These are phyloP conservation scores for Aspergillus fumigatiaffinis DNA, from an alignment of 2,329 filamentous ascomycete genomes.

Conservation along the genomic window DNA sequence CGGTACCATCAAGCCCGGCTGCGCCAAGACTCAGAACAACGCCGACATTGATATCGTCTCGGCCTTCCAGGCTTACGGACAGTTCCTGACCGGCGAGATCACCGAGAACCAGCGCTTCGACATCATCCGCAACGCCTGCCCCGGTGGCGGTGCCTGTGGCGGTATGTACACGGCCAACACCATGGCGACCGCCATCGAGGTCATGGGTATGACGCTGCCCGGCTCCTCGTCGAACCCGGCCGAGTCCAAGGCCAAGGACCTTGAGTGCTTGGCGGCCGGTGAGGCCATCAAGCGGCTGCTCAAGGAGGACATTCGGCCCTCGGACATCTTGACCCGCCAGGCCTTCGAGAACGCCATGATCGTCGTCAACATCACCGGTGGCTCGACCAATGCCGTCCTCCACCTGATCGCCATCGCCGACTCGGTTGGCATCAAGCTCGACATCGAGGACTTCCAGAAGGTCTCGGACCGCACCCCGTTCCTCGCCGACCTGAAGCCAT, in stretches of 20 bases:
- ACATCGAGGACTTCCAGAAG: constrained; percentile 80
- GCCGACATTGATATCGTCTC: constrained; percentile 87
- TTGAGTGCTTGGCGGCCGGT: constrained; percentile 70
- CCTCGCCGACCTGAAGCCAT: constrained; percentile 78
- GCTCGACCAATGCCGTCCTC: constrained; percentile 80
- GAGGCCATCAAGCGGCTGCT: constrained; percentile 70
- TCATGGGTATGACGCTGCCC: constrained; percentile 73
- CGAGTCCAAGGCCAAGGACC: constrained; percentile 65
- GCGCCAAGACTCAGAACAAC: constrained; percentile 69
- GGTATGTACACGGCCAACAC: constrained; percentile 82
- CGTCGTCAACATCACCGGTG: constrained; percentile 75
- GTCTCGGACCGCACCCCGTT: constrained; percentile 76
- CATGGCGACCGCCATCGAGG: constrained; percentile 70
- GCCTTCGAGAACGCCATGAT: constrained; percentile 86
- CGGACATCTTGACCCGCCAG: constrained; percentile 73
- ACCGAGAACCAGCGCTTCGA: constrained; percentile 88
- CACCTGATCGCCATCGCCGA: constrained; percentile 82
- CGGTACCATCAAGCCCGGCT: constrained; percentile 88
- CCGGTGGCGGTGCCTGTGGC: constrained; percentile 76
- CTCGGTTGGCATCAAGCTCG: constrained; percentile 74
- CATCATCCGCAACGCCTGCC: constrained; percentile 89
- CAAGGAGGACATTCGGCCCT: constrained; percentile 70
- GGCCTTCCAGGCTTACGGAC: constrained; percentile 95
- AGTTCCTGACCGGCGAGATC: constrained; percentile 89
- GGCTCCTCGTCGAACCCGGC: constrained; percentile 78